Base-by-base conservation (phyloP, 1,139 yeast genomes). In the Candida frijolesensis region DNA sequence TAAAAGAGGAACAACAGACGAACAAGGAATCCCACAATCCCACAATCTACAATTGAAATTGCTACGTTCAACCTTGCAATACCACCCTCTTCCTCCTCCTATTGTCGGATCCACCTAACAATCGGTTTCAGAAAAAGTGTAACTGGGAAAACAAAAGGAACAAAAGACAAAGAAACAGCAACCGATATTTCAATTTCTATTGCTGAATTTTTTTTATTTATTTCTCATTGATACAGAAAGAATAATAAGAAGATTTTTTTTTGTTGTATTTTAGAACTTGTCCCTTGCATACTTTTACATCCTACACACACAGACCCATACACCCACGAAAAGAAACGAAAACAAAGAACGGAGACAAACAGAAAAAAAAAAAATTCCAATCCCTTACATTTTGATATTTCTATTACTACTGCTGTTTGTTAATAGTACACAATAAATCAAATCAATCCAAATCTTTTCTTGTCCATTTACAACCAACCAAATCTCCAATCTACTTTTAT, bases 241-340 rank as follows among this genome's bases (percentile, higher is more conserved):
- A 35, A 35, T 5, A 35, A 38, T 10, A 38, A 19, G 19, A 12
- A 18, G 25, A 33, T 12, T 33, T 33, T 33, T 33, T 33, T 11
- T 30, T 30, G 5, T 33, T 33, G 37, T 33, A 33, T 33, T 11
- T n/a, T 33, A 38, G 15, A 38, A 18, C 22, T 38, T 32, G 44
- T 42, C 44, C 44, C 44, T 42, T 42, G 44, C 44, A 42, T 42
- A 42, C 25, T 41, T 41, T 41, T 41, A 41, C 44, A 41, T 41
- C n/a, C 25, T 12, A 29, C 33, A 41, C 44, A 10, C 30, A n/a
- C 34, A 40, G 22, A 22, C 34, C 25, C 19, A 39, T 39, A 25
- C 30, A 39, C 29, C 30, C 8, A 18, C 10, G 10, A 22, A 11
- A 30, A 33, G 12, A 33, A 8, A 33, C 9, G 14, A 12, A 33